Conservation (phyloP, 2,329 filamentous ascomycete species). For the Pezicula rhizophila region DNA sequence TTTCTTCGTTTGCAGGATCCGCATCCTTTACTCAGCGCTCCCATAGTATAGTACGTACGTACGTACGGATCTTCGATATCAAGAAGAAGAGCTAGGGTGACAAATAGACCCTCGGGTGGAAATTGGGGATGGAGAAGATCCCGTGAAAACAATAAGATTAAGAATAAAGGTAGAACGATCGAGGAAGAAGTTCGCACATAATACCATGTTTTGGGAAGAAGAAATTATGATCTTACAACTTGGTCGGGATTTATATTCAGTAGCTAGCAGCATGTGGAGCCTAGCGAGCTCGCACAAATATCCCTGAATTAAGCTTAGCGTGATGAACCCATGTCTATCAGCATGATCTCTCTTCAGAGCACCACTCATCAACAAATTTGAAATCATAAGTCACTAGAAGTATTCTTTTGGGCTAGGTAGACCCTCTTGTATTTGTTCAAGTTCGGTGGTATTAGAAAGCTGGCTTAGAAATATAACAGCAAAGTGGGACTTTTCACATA, state of each 20-base stretch:
- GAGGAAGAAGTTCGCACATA: constrained; percentile 2
- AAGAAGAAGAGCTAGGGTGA: not conserved
- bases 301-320: not conserved
- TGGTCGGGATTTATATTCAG: not conserved
- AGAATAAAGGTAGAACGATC: not conserved
- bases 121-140: not conserved
- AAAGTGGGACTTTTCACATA: too few relatives aligned
- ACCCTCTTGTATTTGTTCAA: too few relatives aligned
- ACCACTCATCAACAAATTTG: too few relatives aligned
- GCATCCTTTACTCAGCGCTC: constrained; percentile 5
- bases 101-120: not conserved
- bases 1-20: constrained; percentile 6
- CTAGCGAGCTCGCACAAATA: not conserved
- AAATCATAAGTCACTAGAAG: too few relatives aligned
- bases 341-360: too few relatives aligned
- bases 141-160: too few relatives aligned
- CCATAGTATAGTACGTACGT: too few relatives aligned
- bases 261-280: not conserved
- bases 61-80: not conserved
- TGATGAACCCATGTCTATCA: not conserved
- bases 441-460: too few relatives aligned
- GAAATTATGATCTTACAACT: not conserved
- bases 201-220: not conserved
- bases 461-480: too few relatives aligned
- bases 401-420: too few relatives aligned